Percentiles rank a stretch among this genome's conserved stretches.
Conservation (phyloP, 1,284 basidiomycete species). For the Tylopilus orsonianus region DNA sequence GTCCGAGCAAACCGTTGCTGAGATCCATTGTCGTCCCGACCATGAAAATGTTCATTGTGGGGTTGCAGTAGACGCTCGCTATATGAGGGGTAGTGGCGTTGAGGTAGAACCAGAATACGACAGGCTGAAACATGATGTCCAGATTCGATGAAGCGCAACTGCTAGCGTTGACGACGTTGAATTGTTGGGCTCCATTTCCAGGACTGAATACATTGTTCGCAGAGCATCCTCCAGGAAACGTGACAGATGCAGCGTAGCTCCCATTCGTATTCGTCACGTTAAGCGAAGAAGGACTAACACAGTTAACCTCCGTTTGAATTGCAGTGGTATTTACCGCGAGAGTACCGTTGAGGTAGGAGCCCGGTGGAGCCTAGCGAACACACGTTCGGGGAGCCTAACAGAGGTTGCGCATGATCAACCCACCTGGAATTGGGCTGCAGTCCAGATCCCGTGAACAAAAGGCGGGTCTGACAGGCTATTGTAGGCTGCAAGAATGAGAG, state of each 20-base stretch:
- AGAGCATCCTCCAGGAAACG: constrained; percentile 45
- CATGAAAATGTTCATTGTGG: constrained; percentile 44
- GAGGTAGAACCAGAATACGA: constrained; percentile 64
- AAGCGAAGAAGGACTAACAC: constrained; percentile 40
- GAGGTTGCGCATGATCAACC: constrained; percentile 6
- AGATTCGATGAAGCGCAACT: constrained; percentile 37
- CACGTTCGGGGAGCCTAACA: neutral
- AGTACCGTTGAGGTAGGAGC: constrained; percentile 48
- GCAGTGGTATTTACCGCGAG: constrained; percentile 54
- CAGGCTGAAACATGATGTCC: constrained; percentile 47
- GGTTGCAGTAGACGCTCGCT: constrained; percentile 55
- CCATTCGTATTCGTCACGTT: constrained; percentile 25
- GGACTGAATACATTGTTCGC: constrained; percentile 40
- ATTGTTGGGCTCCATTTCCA: constrained; percentile 42
- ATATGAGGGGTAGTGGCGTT: constrained; percentile 38
- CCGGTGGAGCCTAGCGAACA: constrained; percentile 35
- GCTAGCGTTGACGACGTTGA: constrained; percentile 42
- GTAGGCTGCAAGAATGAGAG: constrained; percentile 40
- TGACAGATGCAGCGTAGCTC: constrained; percentile 40
- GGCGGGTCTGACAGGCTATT: constrained; percentile 51
- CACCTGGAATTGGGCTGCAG: constrained; percentile 50
- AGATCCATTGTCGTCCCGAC: constrained; percentile 46
- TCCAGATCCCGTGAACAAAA: constrained; percentile 50
- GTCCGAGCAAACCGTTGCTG: constrained; percentile 40
- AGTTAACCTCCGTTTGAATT: constrained; percentile 48